These are phyloP conservation scores for Kwoniella bestiolae DNA, from an alignment of 768 basidiomycete species.

Conservation along the genomic window DNA sequence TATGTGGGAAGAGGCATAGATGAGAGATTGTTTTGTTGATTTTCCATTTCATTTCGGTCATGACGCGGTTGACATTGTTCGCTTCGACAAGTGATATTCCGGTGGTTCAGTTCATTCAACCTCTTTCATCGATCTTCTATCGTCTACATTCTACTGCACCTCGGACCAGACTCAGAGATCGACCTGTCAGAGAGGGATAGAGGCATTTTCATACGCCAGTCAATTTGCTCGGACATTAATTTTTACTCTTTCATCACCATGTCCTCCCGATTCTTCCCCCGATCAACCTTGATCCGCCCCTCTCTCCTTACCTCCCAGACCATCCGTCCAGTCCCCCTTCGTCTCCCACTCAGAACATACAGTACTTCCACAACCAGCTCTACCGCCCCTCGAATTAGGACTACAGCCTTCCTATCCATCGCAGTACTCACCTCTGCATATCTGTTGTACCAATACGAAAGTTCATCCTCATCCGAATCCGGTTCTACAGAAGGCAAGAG, in stretches of 20 bases:
- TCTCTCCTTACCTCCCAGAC: background rate
- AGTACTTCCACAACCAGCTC: conserved; percentile 6
- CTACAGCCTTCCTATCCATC: conserved; percentile 24
- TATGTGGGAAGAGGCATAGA: background rate
- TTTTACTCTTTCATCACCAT: background rate
- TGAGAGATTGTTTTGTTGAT: background rate
- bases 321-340: background rate
- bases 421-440: conserved; percentile 29
- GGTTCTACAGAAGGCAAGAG: background rate
- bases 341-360: conserved; percentile 3
- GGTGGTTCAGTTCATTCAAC: background rate
- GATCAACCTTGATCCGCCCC: conserved; percentile 1
- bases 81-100: too few relatives aligned
- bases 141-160: too few relatives aligned
- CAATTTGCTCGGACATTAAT: too few relatives aligned
- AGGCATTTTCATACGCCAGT: too few relatives aligned
- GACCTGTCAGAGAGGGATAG: too few relatives aligned
- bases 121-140: background rate
- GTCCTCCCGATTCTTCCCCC: conserved; percentile 4
- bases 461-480: background rate
- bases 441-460: conserved; percentile 34
- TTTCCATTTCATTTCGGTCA: background rate
- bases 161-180: too few relatives aligned
- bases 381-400: background rate
- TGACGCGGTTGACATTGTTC: background rate